Base-by-base conservation (phyloP, 108 stramenopile genomes). In the Skeletonema potamos region DNA sequence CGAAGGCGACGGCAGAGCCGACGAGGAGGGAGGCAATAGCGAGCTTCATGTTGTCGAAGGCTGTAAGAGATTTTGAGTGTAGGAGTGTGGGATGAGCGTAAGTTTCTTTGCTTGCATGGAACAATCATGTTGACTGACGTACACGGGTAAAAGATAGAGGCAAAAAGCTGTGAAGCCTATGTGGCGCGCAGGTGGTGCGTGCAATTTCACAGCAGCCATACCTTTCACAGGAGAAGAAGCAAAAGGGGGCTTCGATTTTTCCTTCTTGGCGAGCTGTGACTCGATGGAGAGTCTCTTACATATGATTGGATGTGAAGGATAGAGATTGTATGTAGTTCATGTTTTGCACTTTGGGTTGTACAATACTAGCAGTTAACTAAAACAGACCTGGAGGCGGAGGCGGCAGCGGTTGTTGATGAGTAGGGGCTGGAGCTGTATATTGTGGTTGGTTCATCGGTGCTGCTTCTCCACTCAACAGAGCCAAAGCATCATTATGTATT, bases 401-500 rank as follows among this genome's bases (percentile, higher is more conserved):
- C 27, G 68, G 75, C n/a, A 64, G 74, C 30, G 74, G 74, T 36
- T 55, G 60, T 15, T 58, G 72, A 9, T 70, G 70, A 30, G 70
- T 46, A 11, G 81, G 77, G 43, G 54, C 72, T 41, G 69, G n/a
- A 30, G 26, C 60, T 63, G 58, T 32, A 28, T 11, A 39, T 64
- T 54, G 22, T 20, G 37, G 59, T 36, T 73, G 58, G 27, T 48
- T 41, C 24, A 67, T 29, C n/a, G 75, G 15, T 27, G 56, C 67
- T 13, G 39, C 58, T 58, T 78, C 77, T 65, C 69, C 70, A 43
- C 74, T 69, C 26, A 89, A 67, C 24, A 89, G 78, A 54, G 82
- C 73, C 7, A 91, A 64, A 39, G 87, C 87, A 77, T 91, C 90
- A 64, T 91, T 91, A 62, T 84, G 86, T 30, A 91, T 91, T 71